phyloP scores from a whole-genome alignment of 495 filamentous ascomycete genomes.

The Penicillium diatomitis region DNA sequence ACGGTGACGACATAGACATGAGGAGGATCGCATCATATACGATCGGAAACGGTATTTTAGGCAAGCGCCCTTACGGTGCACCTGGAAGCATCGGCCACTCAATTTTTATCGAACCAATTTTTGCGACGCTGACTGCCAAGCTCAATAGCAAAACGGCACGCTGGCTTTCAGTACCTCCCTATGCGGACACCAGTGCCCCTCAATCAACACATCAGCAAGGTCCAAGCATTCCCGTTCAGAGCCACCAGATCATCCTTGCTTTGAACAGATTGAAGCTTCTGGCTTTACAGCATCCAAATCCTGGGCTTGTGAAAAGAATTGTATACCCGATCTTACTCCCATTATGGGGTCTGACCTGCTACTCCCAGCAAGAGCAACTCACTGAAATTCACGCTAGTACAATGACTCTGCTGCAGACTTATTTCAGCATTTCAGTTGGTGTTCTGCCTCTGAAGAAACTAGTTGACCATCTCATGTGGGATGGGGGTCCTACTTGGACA shows the following conservation, averaged over 20 bases:
- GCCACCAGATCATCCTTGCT: slow-evolving; percentile 24
- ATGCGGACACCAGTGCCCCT: not conserved
- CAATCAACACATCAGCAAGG: not conserved
- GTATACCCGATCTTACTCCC: slow-evolving; percentile 55
- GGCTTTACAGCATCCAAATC: slow-evolving; percentile 59
- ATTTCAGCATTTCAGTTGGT: slow-evolving; percentile 40
- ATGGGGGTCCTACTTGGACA: slow-evolving; percentile 41
- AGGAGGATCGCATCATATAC: slow-evolving; percentile 59
- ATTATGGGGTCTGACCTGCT: slow-evolving; percentile 59
- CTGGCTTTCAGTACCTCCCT: slow-evolving; percentile 16
- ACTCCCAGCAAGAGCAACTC: slow-evolving; percentile 29
- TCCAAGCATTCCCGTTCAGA: slow-evolving; percentile 13
- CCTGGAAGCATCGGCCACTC: slow-evolving; percentile 62
- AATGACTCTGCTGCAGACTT: slow-evolving; percentile 33
- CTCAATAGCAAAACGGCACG: slow-evolving; percentile 17
- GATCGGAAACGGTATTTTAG: slow-evolving; percentile 64
- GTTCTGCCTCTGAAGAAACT: slow-evolving; percentile 35
- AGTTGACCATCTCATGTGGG: slow-evolving; percentile 42
- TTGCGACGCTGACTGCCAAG: slow-evolving; percentile 51
- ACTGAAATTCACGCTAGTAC: slow-evolving; percentile 21
- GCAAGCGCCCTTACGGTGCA: slow-evolving; percentile 56
- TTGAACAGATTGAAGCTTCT: slow-evolving; percentile 50
- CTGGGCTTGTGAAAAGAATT: slow-evolving; percentile 61
- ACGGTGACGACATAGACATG: slow-evolving; percentile 56
- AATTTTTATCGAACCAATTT: slow-evolving; percentile 56